These are phyloP conservation scores for Trebouxia gelatinosa DNA, from an alignment of 163 green algal genomes.

Conservation along the genomic window DNA sequence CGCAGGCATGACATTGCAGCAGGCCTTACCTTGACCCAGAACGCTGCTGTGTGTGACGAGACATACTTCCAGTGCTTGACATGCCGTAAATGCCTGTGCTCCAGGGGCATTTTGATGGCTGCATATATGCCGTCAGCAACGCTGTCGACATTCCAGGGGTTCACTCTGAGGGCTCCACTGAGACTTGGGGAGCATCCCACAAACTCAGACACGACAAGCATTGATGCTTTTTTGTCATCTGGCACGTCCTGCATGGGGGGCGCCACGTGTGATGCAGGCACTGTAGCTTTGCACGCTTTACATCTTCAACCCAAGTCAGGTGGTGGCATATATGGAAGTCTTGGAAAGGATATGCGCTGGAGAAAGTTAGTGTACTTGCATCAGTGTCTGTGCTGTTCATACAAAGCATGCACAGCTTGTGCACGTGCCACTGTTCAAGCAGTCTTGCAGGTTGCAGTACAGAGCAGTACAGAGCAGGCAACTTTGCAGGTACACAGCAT, in stretches of 20 bases:
- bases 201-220: constrained; percentile 92
- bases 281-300: no score
- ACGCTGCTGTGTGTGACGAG: constrained; percentile 87
- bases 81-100: constrained; percentile 78
- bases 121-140: constrained; percentile 90
- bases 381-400: no score
- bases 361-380: no score
- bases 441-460: no score
- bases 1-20: neutral
- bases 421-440: no score
- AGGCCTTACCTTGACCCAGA: constrained; percentile 77
- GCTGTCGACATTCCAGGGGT: constrained; percentile 92
- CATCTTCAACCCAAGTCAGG: no score
- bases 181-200: constrained; percentile 96
- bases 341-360: no score
- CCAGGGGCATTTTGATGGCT: constrained; percentile 59
- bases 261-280: no score
- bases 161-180: constrained; percentile 93
- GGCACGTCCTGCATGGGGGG: constrained; percentile 30
- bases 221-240: constrained; percentile 42
- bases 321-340: no score
- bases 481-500: neutral
- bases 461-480: no score
- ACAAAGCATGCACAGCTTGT: no score
- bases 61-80: constrained; percentile 99